Conservation (phyloP, 352 stramenopile species). For the Phytophthora europaea region DNA sequence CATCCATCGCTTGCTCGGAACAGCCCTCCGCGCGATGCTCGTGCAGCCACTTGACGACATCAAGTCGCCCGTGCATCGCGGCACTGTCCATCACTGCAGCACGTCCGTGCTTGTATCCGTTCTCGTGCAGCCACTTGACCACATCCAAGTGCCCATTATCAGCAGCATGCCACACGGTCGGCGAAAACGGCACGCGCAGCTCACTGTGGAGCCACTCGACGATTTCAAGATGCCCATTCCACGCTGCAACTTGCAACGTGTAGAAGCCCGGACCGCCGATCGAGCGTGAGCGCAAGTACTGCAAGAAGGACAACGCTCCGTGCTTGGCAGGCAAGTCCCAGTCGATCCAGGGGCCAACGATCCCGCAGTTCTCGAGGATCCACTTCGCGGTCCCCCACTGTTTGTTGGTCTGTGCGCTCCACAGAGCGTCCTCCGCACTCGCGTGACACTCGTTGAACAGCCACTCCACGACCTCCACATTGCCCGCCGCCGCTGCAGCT, state of each 20-base stretch:
- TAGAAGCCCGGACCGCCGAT: slow-evolving; percentile 53
- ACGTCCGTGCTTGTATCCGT: slow-evolving; percentile 41
- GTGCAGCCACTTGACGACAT: slow-evolving; percentile 53
- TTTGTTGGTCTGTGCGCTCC: slow-evolving; percentile 32
- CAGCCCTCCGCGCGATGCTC: slow-evolving; percentile 34
- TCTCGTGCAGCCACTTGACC: slow-evolving; percentile 45
- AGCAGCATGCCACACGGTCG: slow-evolving; percentile 39
- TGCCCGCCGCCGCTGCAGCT: slow-evolving; percentile 37
- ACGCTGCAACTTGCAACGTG: slow-evolving; percentile 70
- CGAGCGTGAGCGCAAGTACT: slow-evolving; percentile 56
- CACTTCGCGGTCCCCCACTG: slow-evolving; percentile 30
- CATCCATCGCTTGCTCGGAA: slow-evolving; percentile 37
- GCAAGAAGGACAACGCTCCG: slow-evolving; percentile 51
- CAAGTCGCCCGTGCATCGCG: slow-evolving; percentile 54
- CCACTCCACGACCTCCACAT: slow-evolving; percentile 45
- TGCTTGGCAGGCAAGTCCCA: slow-evolving; percentile 63
- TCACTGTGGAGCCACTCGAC: slow-evolving; percentile 47
- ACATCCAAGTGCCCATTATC: slow-evolving; percentile 40
- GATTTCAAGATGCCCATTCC: slow-evolving; percentile 43
- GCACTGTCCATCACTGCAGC: slow-evolving; percentile 55
- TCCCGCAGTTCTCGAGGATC: slow-evolving; percentile 45
- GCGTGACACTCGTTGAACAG: slow-evolving; percentile 28
- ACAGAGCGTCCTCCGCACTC: slow-evolving; percentile 34
- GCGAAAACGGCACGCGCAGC: slow-evolving; percentile 30
- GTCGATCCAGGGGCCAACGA: slow-evolving; percentile 39